phyloP scores from a whole-genome alignment of 345 rosid species.

The Chamaenerion angustifolium region DNA sequence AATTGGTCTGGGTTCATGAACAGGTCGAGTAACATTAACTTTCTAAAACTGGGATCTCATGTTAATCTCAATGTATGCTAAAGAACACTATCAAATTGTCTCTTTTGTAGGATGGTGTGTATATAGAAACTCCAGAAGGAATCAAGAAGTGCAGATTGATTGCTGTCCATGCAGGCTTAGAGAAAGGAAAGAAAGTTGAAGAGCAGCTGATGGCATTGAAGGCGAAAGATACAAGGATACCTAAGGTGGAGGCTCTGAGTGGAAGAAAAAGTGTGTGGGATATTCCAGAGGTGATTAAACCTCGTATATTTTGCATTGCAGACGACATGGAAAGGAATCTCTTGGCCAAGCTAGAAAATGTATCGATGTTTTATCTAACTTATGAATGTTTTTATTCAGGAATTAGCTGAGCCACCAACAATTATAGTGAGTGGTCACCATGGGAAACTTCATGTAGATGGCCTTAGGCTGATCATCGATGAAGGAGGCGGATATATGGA shows the following conservation, averaged over 20 bases:
- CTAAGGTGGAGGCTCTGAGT: slow-evolving; percentile 47
- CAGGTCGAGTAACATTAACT: slow-evolving; percentile 30
- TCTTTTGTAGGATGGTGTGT: slow-evolving; percentile 48
- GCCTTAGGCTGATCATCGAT: slow-evolving; percentile 64
- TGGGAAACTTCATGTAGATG: slow-evolving; percentile 66
- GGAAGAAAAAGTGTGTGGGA: slow-evolving; percentile 72
- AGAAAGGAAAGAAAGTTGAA: slow-evolving; percentile 32
- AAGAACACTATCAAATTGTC: not conserved
- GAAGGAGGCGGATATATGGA: slow-evolving; percentile 64
- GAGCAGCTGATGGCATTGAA: slow-evolving; percentile 44
- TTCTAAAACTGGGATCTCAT: not conserved
- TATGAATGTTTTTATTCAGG: slow-evolving; percentile 15
- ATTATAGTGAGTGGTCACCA: slow-evolving; percentile 76
- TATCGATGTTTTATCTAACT: not conserved
- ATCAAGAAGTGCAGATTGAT: slow-evolving; percentile 47
- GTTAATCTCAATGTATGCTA: no score
- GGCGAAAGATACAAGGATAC: slow-evolving; percentile 42
- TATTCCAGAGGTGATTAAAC: slow-evolving; percentile 48
- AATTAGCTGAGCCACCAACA: slow-evolving; percentile 29
- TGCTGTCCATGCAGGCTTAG: slow-evolving; percentile 72
- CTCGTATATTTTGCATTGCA: not conserved
- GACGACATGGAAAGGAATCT: not conserved
- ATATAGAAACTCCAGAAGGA: slow-evolving; percentile 37
- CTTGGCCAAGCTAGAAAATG: not conserved
- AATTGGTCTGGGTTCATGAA: slow-evolving; percentile 79